Evolutionary conservation across 768 basidiomycete genomes (phyloP), one percentile per base, ranked within the genome.

Genomic region (Leccinum uliginosum): DNA sequence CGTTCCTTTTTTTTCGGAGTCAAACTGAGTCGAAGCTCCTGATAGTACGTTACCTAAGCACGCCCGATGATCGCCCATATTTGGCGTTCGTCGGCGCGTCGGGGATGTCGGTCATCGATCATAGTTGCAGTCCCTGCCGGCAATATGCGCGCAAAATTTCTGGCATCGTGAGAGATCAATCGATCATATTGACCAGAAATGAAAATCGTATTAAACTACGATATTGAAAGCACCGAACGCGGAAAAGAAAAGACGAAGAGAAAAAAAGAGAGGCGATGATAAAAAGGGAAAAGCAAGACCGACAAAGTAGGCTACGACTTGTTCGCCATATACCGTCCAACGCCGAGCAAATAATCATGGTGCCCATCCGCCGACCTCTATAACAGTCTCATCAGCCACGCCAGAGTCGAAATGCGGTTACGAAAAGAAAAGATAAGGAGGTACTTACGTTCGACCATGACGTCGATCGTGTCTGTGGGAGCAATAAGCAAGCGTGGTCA

Each of bases 371-470:
- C 48, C 48, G 3, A 50, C 48, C 48, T 50, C 48, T 50, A 14
- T 5, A 6, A 40, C 4, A 15, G 29, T 6, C 11, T 21, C 24
- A 9, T 50, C 19, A 29, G 29, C n/a, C n/a, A 24, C 10, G 14
- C 23, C 44, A 21, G 21, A 7, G 23, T 24, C 7, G 8, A 19
- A 19, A 40, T 10, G 14, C 32, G 38, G 8, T 38, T 38, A 38
- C 10, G 21, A 19, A 4, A 24, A 17, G 14, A 2, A 12, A 15
- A 23, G 43, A 59, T 52, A 53, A 6, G 55, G 53, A 64, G n/a
- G 51, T 86, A 61, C 76, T 10, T 40, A 95, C 93, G 93, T 77
- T 96, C 93, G 58, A 96, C 89, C 88, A 94, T 91, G 60, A 95
- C 94, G 80, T 98, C 94, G 74, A 98, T 93, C 7, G 92, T 86